phyloP scores from a whole-genome alignment of 2,329 filamentous ascomycete genomes.

The Verticillium nonalfalfae region DNA sequence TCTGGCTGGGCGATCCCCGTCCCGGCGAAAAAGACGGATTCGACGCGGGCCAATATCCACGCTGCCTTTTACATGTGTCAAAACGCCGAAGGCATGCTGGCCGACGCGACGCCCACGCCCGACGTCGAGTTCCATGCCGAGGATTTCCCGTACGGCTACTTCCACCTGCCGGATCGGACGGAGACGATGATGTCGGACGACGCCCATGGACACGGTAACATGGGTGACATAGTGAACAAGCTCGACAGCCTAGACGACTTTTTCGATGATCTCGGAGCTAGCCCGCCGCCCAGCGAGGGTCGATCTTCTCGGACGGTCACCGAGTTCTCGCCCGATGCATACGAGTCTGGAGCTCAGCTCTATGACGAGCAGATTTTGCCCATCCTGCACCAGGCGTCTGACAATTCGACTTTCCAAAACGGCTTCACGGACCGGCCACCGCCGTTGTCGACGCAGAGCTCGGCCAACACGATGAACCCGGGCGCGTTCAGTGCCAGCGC shows the following conservation, averaged over 20 bases:
- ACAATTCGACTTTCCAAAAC: conserved; percentile 76
- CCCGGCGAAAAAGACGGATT: conserved; percentile 81
- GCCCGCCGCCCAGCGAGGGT: conserved; percentile 53
- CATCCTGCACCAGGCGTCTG: conserved; percentile 80
- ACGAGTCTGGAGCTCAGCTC: conserved; percentile 71
- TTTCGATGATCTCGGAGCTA: conserved; percentile 62
- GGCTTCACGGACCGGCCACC: conserved; percentile 71
- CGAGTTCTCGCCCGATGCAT: conserved; percentile 57
- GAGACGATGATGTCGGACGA: conserved; percentile 94
- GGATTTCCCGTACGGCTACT: conserved; percentile 78
- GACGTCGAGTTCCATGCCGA: conserved; percentile 92
- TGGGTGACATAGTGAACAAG: conserved; percentile 77
- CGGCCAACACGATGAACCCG: conserved; percentile 54
- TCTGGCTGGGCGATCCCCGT: conserved; percentile 95
- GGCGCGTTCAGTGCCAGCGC: conserved; percentile 45
- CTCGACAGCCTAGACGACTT: conserved; percentile 77
- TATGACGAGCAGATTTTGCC: conserved; percentile 93
- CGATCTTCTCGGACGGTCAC: conserved; percentile 58
- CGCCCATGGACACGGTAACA: conserved; percentile 61
- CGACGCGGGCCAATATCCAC: conserved; percentile 87
- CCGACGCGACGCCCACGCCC: conserved; percentile 63
- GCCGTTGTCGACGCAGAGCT: conserved; percentile 52
- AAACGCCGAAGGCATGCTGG: conserved; percentile 50
- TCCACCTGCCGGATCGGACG: conserved; percentile 64
- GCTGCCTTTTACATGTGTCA: conserved; percentile 94